Evolutionary conservation across 2,329 filamentous ascomycete species (phyloP).

Genomic region (Fonsecaea monophora): DNA sequence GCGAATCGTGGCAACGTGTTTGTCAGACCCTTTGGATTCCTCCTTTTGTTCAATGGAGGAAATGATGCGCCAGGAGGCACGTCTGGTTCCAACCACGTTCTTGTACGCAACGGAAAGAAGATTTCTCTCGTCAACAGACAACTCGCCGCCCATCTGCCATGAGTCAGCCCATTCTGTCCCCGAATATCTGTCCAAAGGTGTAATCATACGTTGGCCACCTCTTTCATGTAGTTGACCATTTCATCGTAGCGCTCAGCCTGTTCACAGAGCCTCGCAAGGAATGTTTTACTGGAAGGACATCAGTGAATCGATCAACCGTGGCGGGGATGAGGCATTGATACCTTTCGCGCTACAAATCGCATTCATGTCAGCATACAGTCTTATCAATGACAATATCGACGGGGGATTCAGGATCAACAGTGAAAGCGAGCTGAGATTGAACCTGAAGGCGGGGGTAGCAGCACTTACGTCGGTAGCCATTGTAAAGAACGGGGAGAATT

Average conservation of each 20-base stretch:
- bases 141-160: slow-evolving; percentile 67
- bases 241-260: slow-evolving; percentile 99
- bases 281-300: slow-evolving; percentile 82
- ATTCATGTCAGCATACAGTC: slow-evolving; percentile 47
- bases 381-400: slow-evolving; percentile 47
- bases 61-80: slow-evolving; percentile 99
- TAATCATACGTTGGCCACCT: slow-evolving; percentile 84
- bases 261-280: slow-evolving; percentile 99
- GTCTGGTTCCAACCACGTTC: slow-evolving; percentile 97
- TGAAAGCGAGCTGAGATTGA: slow-evolving; percentile 34
- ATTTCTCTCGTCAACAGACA: slow-evolving; percentile 78
- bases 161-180: slow-evolving; percentile 33
- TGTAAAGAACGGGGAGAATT: slow-evolving; percentile 45
- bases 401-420: slow-evolving; percentile 45
- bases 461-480: slow-evolving; percentile 70
- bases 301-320: slow-evolving; percentile 44
- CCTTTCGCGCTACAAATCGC: slow-evolving; percentile 69
- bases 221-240: slow-evolving; percentile 99
- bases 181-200: slow-evolving; percentile 23
- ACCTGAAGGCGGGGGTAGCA: slow-evolving; percentile 20
- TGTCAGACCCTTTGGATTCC: slow-evolving; percentile 96
- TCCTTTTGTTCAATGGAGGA: slow-evolving; percentile 99
- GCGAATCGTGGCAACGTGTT: slow-evolving; percentile 91
- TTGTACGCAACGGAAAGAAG: slow-evolving; percentile 99
- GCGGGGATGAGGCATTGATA: slow-evolving; percentile 51